Evolutionary conservation across 2,329 filamentous ascomycete species (phyloP).

Genomic region (Fusarium robinianum): DNA sequence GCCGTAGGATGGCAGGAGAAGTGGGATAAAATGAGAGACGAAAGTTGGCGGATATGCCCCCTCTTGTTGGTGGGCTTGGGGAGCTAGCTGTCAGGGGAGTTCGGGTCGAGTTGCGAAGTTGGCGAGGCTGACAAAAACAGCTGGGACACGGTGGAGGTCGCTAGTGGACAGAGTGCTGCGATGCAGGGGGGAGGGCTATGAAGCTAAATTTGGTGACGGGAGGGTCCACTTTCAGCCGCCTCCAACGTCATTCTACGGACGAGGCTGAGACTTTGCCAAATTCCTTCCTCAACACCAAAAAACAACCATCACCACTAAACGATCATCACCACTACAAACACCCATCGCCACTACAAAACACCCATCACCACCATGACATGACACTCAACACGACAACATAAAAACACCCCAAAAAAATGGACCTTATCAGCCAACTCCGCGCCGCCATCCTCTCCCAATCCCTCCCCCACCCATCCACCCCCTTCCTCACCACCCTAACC

Average conservation of each 20-base stretch:
- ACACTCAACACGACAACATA: slow-evolving; percentile 3
- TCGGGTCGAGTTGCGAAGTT: slow-evolving; percentile 10
- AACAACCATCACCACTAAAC: too few species aligned
- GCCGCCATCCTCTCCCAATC: slow-evolving; percentile 56
- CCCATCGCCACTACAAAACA: too few species aligned
- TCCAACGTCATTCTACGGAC: slow-evolving; percentile 31
- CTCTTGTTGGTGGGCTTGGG: background rate
- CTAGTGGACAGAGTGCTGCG: slow-evolving; percentile 23
- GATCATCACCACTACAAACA: too few species aligned
- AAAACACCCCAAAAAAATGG: slow-evolving; percentile 35
- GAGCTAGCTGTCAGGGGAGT: background rate
- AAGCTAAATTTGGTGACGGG: slow-evolving; percentile 31
- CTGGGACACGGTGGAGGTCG: slow-evolving; percentile 28
- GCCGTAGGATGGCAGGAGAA: background rate
- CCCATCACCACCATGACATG: slow-evolving; percentile 17
- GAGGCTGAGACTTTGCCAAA: slow-evolving; percentile 23
- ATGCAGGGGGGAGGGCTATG: slow-evolving; percentile 14
- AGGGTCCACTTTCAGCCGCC: slow-evolving; percentile 27
- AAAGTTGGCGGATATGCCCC: background rate
- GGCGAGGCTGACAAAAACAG: slow-evolving; percentile 21
- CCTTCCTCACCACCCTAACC: slow-evolving; percentile 69
- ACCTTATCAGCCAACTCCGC: slow-evolving; percentile 53
- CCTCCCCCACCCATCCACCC: slow-evolving; percentile 55
- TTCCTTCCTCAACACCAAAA: too few species aligned
- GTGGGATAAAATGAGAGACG: background rate